A percentile compares a stretch with the other conserved stretches of the same genome.
Evolutionary conservation across 2,329 filamentous ascomycete species (phyloP).

Genomic region (Chaetomium olivaceum): DNA sequence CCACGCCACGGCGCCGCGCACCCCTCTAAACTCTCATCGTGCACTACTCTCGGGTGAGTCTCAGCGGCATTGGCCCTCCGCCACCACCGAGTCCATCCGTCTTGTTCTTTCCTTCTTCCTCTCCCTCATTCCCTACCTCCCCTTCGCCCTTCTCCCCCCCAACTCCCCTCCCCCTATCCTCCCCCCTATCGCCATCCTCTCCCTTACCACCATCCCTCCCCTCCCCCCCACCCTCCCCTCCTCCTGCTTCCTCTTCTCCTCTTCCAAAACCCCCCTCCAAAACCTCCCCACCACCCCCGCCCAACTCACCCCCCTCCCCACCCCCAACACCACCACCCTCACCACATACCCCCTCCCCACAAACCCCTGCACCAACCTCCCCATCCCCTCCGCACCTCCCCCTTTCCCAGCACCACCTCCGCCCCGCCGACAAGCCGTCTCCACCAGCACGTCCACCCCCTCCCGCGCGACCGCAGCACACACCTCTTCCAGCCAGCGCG

Average conservation of each 20-base stretch:
- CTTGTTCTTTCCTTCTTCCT: background rate
- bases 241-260: background rate
- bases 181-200: background rate
- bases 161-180: background rate
- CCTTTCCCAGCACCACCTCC: conserved; percentile 32
- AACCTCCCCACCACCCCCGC: conserved; percentile 47
- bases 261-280: conserved; percentile 36
- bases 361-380: background rate
- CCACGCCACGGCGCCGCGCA: conserved; percentile 41
- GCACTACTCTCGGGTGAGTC: conserved; percentile 47
- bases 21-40: conserved; percentile 49
- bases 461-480: conserved; percentile 37
- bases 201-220: background rate
- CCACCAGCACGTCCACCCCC: conserved; percentile 43
- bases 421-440: conserved; percentile 49
- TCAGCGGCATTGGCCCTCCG: conserved; percentile 36
- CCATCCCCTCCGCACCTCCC: background rate
- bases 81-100: no score
- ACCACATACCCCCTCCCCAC: conserved; percentile 39
- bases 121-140: background rate
- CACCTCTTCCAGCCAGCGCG: conserved; percentile 47
- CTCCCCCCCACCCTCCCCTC: background rate
- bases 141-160: background rate
- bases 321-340: conserved; percentile 46
- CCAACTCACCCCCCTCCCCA: conserved; percentile 44